Percentiles rank a stretch among this genome's conserved stretches.
These are phyloP conservation scores for Micractinium sp. DNA, from an alignment of 139 green algal genomes.

Conservation along the genomic window DNA sequence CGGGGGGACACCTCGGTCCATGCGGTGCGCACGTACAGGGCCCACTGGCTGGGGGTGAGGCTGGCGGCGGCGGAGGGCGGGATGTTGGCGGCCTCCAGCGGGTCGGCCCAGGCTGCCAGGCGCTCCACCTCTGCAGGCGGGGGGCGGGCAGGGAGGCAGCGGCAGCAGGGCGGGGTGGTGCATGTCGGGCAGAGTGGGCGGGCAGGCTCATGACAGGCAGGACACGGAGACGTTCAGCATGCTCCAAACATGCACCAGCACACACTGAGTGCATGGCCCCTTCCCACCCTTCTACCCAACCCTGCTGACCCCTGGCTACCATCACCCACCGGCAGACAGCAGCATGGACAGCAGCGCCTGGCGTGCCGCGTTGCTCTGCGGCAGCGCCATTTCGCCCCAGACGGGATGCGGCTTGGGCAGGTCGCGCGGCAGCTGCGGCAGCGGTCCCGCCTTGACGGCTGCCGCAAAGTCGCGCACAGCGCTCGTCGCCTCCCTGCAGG, in stretches of 20 bases:
- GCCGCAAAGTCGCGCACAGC: constrained; percentile 42
- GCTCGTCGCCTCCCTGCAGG: constrained; percentile 36
- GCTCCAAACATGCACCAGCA: too few species aligned
- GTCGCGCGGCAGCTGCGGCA: background rate
- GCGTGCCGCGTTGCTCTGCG: constrained; percentile 18
- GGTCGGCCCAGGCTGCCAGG: constrained; percentile 59
- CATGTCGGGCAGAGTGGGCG: background rate
- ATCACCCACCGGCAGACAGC: constrained; percentile 26
- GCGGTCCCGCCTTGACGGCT: background rate
- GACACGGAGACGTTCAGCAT: too few species aligned
- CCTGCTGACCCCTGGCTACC: too few species aligned
- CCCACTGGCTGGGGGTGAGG: constrained; percentile 42
- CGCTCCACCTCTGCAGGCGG: constrained; percentile 60
- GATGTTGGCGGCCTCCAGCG: constrained; percentile 18
- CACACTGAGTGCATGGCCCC: too few species aligned
- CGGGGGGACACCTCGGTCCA: constrained; percentile 67
- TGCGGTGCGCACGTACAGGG: constrained; percentile 45
- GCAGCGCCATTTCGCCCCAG: constrained; percentile 43
- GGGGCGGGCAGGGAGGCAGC: background rate
- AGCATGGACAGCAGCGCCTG: constrained; percentile 42
- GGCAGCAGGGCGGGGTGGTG: background rate
- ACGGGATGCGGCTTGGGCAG: constrained; percentile 41
- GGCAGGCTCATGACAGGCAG: background rate
- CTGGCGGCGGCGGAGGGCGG: constrained; percentile 14
- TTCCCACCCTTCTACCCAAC: background rate